Evolutionary conservation across 768 basidiomycete genomes (phyloP), one percentile per base, ranked within the genome.

Genomic region (Leccinum fibrillosum): DNA sequence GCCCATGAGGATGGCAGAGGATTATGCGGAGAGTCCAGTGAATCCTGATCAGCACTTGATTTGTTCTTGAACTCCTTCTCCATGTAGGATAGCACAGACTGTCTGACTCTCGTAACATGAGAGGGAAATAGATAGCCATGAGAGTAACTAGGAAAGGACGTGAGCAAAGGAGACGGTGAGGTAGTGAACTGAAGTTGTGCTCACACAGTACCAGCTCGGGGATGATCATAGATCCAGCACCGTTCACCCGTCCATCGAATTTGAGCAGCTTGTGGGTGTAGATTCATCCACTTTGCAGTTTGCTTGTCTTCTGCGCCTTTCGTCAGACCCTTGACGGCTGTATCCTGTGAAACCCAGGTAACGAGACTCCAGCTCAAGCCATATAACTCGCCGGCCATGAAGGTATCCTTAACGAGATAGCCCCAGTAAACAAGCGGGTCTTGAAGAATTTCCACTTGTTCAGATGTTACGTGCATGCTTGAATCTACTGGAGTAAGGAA

Each of bases 141-240:
- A 7, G 93, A 86, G 69, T 98, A 96, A 11, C 92, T 93, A n/a
- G 17, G 55, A 66, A 11, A n/a, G 7, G 10, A 4, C 17, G 25
- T 62, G 21, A 58, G 52, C 50, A 55, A 6, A 45, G 54, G 55
- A 49, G 63, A 50, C 23, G 23, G 37, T 32, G 34, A 59, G 23
- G 35, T 19, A 0, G 37, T 28, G 19, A 26, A 42, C 55, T 54
- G 35, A 34, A 35, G 49, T 28, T 53, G 25, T 28, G 79, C 90
- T 68, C 78, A 94, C 86, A 96, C 94, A 19, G 95, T 97, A 50
- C 91, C 89, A 15, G 91, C 86, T 51, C 93, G 88, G 2, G 96
- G 96, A 74, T 98, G 96, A 69, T 99, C 95, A 73, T 99, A 98
- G 63, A 99, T 92, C 92, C 93, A 96, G 74, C 96, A 98, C 26